Evolutionary conservation across 768 basidiomycete genomes (phyloP).

Genomic region (Termitomyces sp.): DNA sequence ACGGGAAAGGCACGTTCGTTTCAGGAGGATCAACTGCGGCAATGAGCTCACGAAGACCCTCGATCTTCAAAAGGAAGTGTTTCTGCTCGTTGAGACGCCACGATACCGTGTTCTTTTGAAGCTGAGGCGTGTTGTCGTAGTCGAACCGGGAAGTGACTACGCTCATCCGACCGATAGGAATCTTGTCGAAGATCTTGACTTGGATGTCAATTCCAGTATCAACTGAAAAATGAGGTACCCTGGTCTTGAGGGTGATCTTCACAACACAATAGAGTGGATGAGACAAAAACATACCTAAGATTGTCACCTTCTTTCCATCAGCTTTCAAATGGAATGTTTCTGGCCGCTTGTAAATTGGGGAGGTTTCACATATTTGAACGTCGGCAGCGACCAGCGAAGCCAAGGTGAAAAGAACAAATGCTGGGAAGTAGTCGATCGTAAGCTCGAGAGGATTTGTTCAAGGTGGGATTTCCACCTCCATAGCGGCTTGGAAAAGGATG

Average conservation of each 20-base stretch:
- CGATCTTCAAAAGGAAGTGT: conserved; percentile 11
- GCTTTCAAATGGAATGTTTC: conserved; percentile 6
- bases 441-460: neutral
- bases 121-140: conserved; percentile 10
- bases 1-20: neutral
- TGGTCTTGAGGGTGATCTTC: conserved; percentile 1
- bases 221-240: conserved; percentile 11
- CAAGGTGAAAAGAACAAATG: conserved; percentile 8
- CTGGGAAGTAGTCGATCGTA: neutral
- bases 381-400: conserved; percentile 4
- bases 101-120: conserved; percentile 8
- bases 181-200: conserved; percentile 7
- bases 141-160: conserved; percentile 12
- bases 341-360: conserved; percentile 8
- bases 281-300: conserved; percentile 6
- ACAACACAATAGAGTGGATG: neutral
- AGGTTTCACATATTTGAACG: conserved; percentile 10
- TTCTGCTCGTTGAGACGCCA: conserved; percentile 11
- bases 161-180: conserved; percentile 6
- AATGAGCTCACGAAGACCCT: conserved; percentile 13
- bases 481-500: conserved; percentile 9
- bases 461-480: conserved; percentile 6
- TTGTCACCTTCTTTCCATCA: conserved; percentile 8
- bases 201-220: conserved; percentile 10
- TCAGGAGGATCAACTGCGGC: conserved; percentile 14